Base-by-base conservation (phyloP, 495 filamentous ascomycete species). In the Lophiotrema nucula region DNA sequence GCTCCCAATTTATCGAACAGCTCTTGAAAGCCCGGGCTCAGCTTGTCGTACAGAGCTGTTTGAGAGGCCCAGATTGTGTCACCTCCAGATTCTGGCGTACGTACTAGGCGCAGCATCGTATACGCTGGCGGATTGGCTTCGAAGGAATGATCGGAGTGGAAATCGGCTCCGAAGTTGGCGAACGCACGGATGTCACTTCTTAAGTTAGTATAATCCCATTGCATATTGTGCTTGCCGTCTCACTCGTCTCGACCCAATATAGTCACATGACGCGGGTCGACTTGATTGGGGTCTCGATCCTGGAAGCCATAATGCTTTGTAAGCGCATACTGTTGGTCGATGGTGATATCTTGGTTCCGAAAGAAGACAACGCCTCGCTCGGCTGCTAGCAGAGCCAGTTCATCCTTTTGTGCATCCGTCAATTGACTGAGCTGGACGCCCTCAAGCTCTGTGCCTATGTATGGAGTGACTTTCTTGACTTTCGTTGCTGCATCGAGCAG, bases 271-370 rank as follows among this genome's bases (percentile, higher is more conserved):
- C 47, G 27, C 33, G 59, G 59, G 23, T 64, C 58, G 57, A 52
- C 45, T 60, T 64, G 61, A 60, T 58, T 56, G 52, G 55, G 64
- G 38, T 43, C 39, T 13, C 39, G 8, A 18, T 43, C 39, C 19
- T 43, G 39, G 11, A 43, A 6, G 10, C 86, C 86, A 67, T 84
- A 87, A 68, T 88, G 81, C 24, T 66, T 65, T 2, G 82, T 84
- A 38, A 89, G 77, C 21, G 78, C 76, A 37, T 84, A 79, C 57
- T 88, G 85, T 37, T 76, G 77, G 38, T 86, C 78, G 57, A 87
- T 82, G 58, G 84, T 79, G 24, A 86, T 74, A 62, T 83, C 79
- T 56, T 79, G 76, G 55, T 76, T 68, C 12, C 68, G 73, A 56
- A 76, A 70, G 38, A 73, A 70, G 21, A 78, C 70, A 27, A 77